These are phyloP conservation scores for Panus rudis DNA, from an alignment of 768 basidiomycete species.

Conservation along the genomic window DNA sequence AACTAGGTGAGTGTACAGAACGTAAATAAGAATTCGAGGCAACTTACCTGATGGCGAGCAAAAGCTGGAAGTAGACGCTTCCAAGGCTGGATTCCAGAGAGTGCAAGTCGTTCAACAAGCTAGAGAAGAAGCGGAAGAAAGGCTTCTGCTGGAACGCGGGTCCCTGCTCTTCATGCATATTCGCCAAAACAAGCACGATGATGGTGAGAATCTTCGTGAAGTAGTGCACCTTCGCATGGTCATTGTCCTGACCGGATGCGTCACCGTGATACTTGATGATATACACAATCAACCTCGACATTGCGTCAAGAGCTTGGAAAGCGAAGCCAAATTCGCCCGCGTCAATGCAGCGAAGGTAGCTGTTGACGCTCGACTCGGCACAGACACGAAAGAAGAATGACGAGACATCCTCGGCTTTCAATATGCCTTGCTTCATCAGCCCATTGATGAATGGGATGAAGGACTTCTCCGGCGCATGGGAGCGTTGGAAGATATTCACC, in stretches of 20 bases:
- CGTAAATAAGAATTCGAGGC: not conserved
- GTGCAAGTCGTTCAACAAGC: slow-evolving; percentile 87
- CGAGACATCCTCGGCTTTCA: slow-evolving; percentile 93
- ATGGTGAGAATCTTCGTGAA: slow-evolving; percentile 96
- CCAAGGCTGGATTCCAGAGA: slow-evolving; percentile 81
- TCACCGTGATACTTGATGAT: slow-evolving; percentile 99
- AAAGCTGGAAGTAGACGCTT: slow-evolving; percentile 80
- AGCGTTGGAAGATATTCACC: slow-evolving; percentile 90
- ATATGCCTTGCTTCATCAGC: slow-evolving; percentile 91
- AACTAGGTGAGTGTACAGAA: not conserved
- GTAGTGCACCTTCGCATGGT: slow-evolving; percentile 94
- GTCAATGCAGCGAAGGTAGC: slow-evolving; percentile 71
- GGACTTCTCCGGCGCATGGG: slow-evolving; percentile 84
- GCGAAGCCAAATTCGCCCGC: slow-evolving; percentile 68
- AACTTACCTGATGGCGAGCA: slow-evolving; percentile 79
- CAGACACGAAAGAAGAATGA: slow-evolving; percentile 99
- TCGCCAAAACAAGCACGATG: slow-evolving; percentile 91
- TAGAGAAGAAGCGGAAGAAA: slow-evolving; percentile 98
- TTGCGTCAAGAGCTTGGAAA: slow-evolving; percentile 92
- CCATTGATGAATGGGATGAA: slow-evolving; percentile 98
- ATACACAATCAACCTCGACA: slow-evolving; percentile 91
- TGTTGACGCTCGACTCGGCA: slow-evolving; percentile 88
- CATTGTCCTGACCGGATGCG: slow-evolving; percentile 85
- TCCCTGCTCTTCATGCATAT: slow-evolving; percentile 92
- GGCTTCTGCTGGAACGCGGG: slow-evolving; percentile 92